A percentile compares a stretch with the other conserved stretches of the same genome.
Evolutionary conservation across 768 basidiomycete species (phyloP).

Genomic region (Hemileccinum impolitum): DNA sequence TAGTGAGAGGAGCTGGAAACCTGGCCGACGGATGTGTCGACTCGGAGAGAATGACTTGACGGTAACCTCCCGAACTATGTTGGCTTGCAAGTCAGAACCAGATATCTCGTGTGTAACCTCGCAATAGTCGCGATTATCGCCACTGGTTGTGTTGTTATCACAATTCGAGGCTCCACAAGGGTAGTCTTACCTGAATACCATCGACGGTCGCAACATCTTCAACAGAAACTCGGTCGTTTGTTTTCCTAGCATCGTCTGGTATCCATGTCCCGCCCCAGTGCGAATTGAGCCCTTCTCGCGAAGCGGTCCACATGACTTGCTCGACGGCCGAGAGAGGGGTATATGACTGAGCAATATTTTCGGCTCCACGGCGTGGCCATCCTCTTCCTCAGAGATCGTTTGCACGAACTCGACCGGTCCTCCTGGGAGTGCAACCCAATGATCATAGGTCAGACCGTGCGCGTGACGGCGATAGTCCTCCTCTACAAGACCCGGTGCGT

Average conservation of each 20-base stretch:
- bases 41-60: slow-evolving; percentile 85
- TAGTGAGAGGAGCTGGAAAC: slow-evolving; percentile 84
- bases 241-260: slow-evolving; percentile 79
- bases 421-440: slow-evolving; percentile 51
- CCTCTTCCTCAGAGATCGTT: slow-evolving; percentile 36
- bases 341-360: slow-evolving; percentile 81
- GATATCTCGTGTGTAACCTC: slow-evolving; percentile 57
- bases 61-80: slow-evolving; percentile 68
- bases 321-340: slow-evolving; percentile 73
- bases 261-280: slow-evolving; percentile 75
- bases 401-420: slow-evolving; percentile 64
- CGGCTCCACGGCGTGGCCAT: slow-evolving; percentile 12
- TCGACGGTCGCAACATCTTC: slow-evolving; percentile 56
- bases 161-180: not conserved
- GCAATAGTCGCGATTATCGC: slow-evolving; percentile 91
- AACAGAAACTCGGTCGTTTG: slow-evolving; percentile 75
- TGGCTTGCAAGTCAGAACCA: slow-evolving; percentile 18
- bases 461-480: slow-evolving; percentile 71
- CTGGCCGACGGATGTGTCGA: slow-evolving; percentile 67
- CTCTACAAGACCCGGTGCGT: slow-evolving; percentile 78
- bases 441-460: slow-evolving; percentile 44
- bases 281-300: slow-evolving; percentile 72
- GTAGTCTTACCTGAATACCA: slow-evolving; percentile 66
- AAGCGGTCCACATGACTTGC: slow-evolving; percentile 70
- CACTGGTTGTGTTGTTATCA: slow-evolving; percentile 40